Base-by-base conservation (phyloP, 2,329 filamentous ascomycete genomes). In the Thielaviopsis populi region DNA sequence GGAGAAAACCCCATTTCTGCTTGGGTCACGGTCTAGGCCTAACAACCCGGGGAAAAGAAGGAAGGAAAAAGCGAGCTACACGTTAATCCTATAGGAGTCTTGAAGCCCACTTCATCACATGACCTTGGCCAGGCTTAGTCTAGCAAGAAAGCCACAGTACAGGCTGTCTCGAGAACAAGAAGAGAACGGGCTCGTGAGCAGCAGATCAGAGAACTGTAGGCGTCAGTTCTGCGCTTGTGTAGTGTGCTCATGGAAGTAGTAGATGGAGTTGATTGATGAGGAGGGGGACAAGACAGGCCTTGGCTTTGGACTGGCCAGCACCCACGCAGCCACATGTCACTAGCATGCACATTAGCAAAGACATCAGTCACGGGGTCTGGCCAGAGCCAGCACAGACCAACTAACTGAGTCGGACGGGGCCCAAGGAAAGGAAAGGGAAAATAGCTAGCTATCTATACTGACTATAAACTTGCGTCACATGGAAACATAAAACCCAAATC, bases 201-300 rank as follows among this genome's bases (percentile, higher is more conserved):
- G 27, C 17, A 54, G 1, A 10, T 6, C 42, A 46, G 41, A 46
- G n/a, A 46, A 17, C 27, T n/a, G 6, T 54, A 24, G 50, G 50
- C 50, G 50, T 33, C 50, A 33, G 50, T 33, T 54, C 24, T 54
- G 50, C 50, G 50, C 50, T 54, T 54, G 50, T 54, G 50, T 54
- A 54, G 50, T 24, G 50, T 24, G 50, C 27, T 10, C 17, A 8
- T n/a, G 50, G 50, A 54, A 1, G 24, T 50, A 24, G 10, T 11
- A 50, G 22, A 50, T 24, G 24, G n/a, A 24, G n/a, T 24, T 48
- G 43, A 7, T 13, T 15, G 17, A 43, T 17, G 19, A 17, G 10
- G 42, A 8, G 43, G 8, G 22, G 22, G 46, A 50, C 46, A 50
- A 37, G 46, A 50, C 46, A 50, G 13, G 46, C 19, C 10, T 13